Base-by-base conservation (phyloP, 2,329 filamentous ascomycete genomes). In the Cryoendolithus antarcticus region DNA sequence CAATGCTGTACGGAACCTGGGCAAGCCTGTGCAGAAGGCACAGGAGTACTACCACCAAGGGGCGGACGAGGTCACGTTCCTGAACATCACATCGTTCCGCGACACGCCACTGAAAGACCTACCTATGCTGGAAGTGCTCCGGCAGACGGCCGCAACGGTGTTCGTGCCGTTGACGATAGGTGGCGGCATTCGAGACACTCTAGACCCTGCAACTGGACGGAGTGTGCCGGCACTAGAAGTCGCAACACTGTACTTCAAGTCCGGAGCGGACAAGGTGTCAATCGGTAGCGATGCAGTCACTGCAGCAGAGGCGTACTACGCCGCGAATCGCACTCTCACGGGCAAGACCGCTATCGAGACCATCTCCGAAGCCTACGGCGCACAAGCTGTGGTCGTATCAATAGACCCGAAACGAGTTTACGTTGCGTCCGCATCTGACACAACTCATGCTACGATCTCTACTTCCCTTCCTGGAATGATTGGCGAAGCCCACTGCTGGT, bases 81-180 rank as follows among this genome's bases (percentile, higher is more conserved):
- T 98, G 50, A 98, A 98, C 71, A 98, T 98, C 57, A 98, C 89
- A 1, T 91, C 82, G 12, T 98, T 98, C 74, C 80, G 91, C 45
- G 91, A 96, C 66, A 93, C 86, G 48, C 91, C 91, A 6, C 64
- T 96, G 9, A 84, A 80, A 48, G 91, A 98, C 64, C 69, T 88
- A 3, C 91, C 91, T 6, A 98, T 98, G 91, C 77, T 98, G 37
- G 89, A 98, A 64, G 80, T 98, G 39, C 69, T 98, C 35, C 77
- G 86, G 35, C 75, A 77, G 48, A 86, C 89, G 1, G 91, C 88
- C 7, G 75, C 86, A 57, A 89, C 86, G 1, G 89, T 96, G 32
- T 98, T 98, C 57, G 91, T 98, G 2, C 91, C 91, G 2, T 69
- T 98, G 46, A 98, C 91, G 9, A 82, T 98, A 46, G 91, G 93